Conservation (phyloP, 2,329 filamentous ascomycete genomes). For the Paracamarosporium sp. region DNA sequence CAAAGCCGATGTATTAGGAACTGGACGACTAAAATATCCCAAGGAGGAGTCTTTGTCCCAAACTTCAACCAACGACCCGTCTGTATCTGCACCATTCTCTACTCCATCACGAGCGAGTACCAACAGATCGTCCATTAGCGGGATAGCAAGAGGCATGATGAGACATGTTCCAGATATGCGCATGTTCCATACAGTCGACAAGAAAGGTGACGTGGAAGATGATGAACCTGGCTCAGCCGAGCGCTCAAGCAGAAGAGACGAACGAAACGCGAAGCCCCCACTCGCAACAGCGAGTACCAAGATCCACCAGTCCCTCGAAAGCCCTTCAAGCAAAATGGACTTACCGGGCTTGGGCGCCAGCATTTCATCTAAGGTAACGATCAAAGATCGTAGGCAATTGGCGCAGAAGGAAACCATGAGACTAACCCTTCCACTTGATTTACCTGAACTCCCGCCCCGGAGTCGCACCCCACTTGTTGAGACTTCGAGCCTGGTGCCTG, state of each 20-base stretch:
- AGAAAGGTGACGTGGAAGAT: background rate
- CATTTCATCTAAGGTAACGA: constrained; percentile 14
- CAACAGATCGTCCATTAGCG: constrained; percentile 29
- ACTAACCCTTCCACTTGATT: constrained; percentile 29
- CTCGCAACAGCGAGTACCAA: background rate
- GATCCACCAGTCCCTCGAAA: background rate
- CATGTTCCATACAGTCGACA: constrained; percentile 18
- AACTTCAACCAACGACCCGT: constrained; percentile 9
- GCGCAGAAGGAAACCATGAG: constrained; percentile 24
- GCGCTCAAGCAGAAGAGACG: constrained; percentile 5
- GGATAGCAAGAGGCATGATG: constrained; percentile 30
- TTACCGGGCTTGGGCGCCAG: background rate
- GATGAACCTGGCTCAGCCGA: background rate
- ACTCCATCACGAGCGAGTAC: constrained; percentile 19
- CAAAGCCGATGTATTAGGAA: constrained; percentile 16
- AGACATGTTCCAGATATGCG: constrained; percentile 31
- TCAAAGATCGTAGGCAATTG: constrained; percentile 38
- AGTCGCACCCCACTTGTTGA: constrained; percentile 16
- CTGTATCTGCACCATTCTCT: constrained; percentile 5
- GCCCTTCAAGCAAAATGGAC: background rate
- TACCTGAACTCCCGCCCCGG: constrained; percentile 28
- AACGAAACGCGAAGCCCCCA: background rate
- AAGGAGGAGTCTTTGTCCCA: constrained; percentile 21
- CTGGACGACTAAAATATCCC: constrained; percentile 15
- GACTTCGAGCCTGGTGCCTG: constrained; percentile 23